Base-by-base conservation (phyloP, 139 green algal genomes). In the Zygnema circumcarinatum region DNA sequence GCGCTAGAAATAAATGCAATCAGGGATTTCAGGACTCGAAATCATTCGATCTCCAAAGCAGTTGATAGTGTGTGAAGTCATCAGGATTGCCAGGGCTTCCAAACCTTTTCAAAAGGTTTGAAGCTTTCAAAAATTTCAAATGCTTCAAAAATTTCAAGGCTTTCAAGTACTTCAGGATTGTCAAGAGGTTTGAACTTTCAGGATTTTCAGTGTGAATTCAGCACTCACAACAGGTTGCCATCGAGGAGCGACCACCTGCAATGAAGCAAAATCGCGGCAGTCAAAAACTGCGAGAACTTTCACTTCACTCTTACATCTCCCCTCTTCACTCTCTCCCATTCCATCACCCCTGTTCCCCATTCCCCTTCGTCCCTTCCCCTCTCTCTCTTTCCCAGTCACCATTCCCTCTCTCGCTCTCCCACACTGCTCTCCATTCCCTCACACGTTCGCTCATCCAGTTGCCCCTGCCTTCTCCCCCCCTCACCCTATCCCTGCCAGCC, bases 141-240 rank as follows among this genome's bases (percentile, higher is more conserved):
- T 25, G 16, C 69, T 3, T 39, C 7, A 40, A 78, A 78, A 78
- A n/a, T n/a, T n/a, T n/a, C n/a, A n/a, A n/a, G n/a, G n/a, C n/a
- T n/a, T n/a, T 72, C 54, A 72, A 72, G 25, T 29, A 72, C 29
- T 72, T 72, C 69, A 52, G 7, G 7, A 78, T 41, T 78, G 47
- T 78, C 69, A 11, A n/a, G 69, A 41, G 3, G 11, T 38, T 11
- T 41, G 69, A 22, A 7, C 7, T 16, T 7, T 41, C 16, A 20
- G 16, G 16, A 20, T n/a, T 39, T 22, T 20, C 35, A 78, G 36
- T 38, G 36, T 78, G 7, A 3, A 52, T 72, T 72, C 11, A 41
- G 36, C 69, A 11, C 75, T 83, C 7, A 83, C 75, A 86, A 83
- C 16, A 84, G 33, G 69, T 86, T 86, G 62, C 79, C 79, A 41